These are phyloP conservation scores for Phalaenopsis aphrodite DNA, from an alignment of 106 monocot genomes.

Conservation along the genomic window DNA sequence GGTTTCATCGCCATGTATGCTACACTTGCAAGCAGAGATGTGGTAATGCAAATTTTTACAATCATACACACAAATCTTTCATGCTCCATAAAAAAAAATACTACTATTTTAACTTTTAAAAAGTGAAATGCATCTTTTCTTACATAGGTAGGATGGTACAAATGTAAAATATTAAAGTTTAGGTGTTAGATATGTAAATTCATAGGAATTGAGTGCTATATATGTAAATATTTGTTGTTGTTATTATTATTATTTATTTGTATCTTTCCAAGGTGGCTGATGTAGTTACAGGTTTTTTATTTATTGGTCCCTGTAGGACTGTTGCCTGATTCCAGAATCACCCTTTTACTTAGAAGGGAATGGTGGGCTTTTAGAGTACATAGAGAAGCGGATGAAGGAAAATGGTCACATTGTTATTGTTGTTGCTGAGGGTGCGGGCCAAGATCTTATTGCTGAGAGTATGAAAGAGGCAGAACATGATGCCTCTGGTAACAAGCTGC, in stretches of 20 bases:
- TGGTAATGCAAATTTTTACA: constrained; percentile 24
- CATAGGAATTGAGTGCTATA: background rate
- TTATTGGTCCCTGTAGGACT: constrained; percentile 33
- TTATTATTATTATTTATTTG: background rate
- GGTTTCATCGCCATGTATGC: constrained; percentile 79
- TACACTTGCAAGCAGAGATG: constrained; percentile 73
- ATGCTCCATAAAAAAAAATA: too few relatives aligned
- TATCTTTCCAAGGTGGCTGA: background rate
- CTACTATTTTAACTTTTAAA: too few relatives aligned
- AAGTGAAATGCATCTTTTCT: too few relatives aligned
- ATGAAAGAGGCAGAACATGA: constrained; percentile 16
- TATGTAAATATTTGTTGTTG: background rate
- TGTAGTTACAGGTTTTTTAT: background rate
- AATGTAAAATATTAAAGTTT: too few relatives aligned
- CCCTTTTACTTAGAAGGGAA: constrained; percentile 57
- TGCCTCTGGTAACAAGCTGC: constrained; percentile 58
- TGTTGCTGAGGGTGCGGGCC: constrained; percentile 64
- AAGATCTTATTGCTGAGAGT: constrained; percentile 46
- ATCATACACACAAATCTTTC: background rate
- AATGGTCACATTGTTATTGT: constrained; percentile 65
- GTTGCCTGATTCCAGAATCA: constrained; percentile 72
- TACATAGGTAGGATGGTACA: too few relatives aligned
- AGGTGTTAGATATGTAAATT: too few relatives aligned
- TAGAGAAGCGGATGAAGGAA: constrained; percentile 56
- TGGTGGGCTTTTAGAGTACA: constrained; percentile 49